Base-by-base conservation (phyloP, 2,329 filamentous ascomycete genomes). In the Phyllosticta citrichinensis region DNA sequence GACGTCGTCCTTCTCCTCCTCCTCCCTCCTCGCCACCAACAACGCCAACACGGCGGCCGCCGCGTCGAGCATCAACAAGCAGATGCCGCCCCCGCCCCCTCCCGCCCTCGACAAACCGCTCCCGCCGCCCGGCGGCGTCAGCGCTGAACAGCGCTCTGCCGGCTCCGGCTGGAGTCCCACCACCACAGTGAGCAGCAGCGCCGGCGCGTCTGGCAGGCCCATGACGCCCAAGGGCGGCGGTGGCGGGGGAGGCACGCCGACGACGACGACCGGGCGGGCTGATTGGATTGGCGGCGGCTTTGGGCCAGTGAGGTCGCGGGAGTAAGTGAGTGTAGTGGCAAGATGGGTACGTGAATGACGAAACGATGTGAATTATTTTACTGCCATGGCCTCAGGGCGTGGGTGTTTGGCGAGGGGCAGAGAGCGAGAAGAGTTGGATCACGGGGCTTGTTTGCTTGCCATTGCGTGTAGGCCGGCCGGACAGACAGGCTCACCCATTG, bases 261-360 rank as follows among this genome's bases (percentile, higher is more conserved):
- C 58, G 17, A 60, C 58, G 33, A 52, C 58, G 17, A 60, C 58
- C 8, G 58, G 58, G 19, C 47, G 54, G 19, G 54, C 35, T 10
- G 58, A 60, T 20, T 60, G 58, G 58, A 51, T 40, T 30, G 58
- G 52, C n/a, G 58, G 52, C 35, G 40, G 52, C 22, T 60, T 56
- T 35, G 30, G 53, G 14, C 40, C 40, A 24, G 55, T 54, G 25
- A 60, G 58, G 25, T 53, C 58, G 25, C 56, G 58, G 24, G 58
- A 53, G 24, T 47, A 47, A 51, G 35, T 50, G 58, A 19, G 53
- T 24, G 20, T 35, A 60, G 22, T 55, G 40, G 30, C 11, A 20
- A 52, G 24, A 14, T 27, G n/a, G n/a, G n/a, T n/a, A n/a, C n/a
- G n/a, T n/a, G 10, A 17, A 24, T 8, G 25, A 20, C 9, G 30